Evolutionary conservation across 768 basidiomycete species (phyloP).

Genomic region (Lyophyllum atratum): DNA sequence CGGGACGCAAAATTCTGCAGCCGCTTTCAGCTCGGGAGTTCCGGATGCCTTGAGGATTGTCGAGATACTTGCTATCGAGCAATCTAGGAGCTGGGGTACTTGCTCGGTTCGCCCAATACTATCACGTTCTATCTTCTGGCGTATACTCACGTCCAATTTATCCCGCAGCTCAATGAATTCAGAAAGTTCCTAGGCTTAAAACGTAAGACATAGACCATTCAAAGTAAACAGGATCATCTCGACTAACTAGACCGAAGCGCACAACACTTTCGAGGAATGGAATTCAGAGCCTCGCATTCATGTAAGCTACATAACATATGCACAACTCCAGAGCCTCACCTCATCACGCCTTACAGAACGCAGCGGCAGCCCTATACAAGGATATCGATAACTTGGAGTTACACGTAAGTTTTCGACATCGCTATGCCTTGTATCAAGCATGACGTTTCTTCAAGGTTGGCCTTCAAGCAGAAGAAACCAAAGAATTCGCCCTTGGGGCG

Average conservation of each 20-base stretch:
- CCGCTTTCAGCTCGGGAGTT: slow-evolving; percentile 70
- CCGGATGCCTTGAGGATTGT: slow-evolving; percentile 66
- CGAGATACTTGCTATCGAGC: slow-evolving; percentile 70
- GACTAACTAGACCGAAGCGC: slow-evolving; percentile 43
- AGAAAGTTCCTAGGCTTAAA: slow-evolving; percentile 70
- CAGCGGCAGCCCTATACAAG: slow-evolving; percentile 66
- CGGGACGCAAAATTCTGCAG: slow-evolving; percentile 59
- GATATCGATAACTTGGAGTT: slow-evolving; percentile 82
- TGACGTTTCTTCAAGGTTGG: slow-evolving; percentile 44
- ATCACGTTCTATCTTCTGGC: background rate
- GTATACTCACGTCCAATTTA: slow-evolving; percentile 4
- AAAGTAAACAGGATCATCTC: background rate
- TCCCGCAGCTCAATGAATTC: slow-evolving; percentile 64
- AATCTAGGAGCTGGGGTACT: slow-evolving; percentile 67
- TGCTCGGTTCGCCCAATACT: slow-evolving; percentile 55
- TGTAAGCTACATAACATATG: slow-evolving; percentile 35
- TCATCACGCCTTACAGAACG: slow-evolving; percentile 37
- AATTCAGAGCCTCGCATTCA: slow-evolving; percentile 60
- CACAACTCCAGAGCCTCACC: background rate
- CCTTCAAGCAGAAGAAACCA: slow-evolving; percentile 73
- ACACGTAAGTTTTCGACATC: slow-evolving; percentile 46
- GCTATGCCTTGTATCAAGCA: background rate
- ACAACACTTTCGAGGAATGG: slow-evolving; percentile 69
- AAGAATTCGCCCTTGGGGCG: slow-evolving; percentile 62
- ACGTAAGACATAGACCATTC: slow-evolving; percentile 38